phyloP scores from a whole-genome alignment of 2,329 filamentous ascomycete genomes.

The Aspergillus aculeatinus region DNA sequence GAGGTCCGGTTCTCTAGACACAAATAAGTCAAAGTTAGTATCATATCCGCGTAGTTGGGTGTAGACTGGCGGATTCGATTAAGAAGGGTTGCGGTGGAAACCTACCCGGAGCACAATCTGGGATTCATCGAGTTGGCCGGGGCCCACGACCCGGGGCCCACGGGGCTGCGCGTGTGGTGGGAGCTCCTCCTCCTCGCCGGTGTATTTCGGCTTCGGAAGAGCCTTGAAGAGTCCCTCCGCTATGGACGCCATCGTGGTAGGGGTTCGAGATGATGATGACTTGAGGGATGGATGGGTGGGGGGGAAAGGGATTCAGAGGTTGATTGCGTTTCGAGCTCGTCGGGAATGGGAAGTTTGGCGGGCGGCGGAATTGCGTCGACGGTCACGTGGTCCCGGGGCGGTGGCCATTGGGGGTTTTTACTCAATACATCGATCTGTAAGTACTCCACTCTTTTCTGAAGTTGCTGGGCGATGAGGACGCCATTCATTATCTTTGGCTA shows the following conservation, averaged over 20 bases:
- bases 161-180: slow-evolving; percentile 69
- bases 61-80: background rate
- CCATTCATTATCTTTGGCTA: no score
- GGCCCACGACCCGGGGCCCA: slow-evolving; percentile 78
- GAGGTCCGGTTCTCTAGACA: slow-evolving; percentile 71
- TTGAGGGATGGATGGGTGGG: slow-evolving; percentile 14
- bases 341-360: slow-evolving; percentile 11
- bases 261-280: slow-evolving; percentile 17
- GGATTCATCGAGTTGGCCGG: slow-evolving; percentile 76
- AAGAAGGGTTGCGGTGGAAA: slow-evolving; percentile 4
- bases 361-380: slow-evolving; percentile 13
- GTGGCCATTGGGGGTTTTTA: background rate
- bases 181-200: slow-evolving; percentile 81
- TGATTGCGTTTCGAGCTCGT: slow-evolving; percentile 16
- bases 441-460: no score
- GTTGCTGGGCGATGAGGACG: no score
- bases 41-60: background rate
- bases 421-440: no score
- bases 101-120: slow-evolving; percentile 76
- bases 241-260: slow-evolving; percentile 61
- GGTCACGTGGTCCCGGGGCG: slow-evolving; percentile 1
- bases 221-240: slow-evolving; percentile 72
- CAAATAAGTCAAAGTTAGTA: background rate
- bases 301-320: background rate
- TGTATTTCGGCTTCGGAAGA: slow-evolving; percentile 87